These are phyloP conservation scores for Deuterostichococcus epilithicus DNA, from an alignment of 139 green algal genomes.

Conservation along the genomic window DNA sequence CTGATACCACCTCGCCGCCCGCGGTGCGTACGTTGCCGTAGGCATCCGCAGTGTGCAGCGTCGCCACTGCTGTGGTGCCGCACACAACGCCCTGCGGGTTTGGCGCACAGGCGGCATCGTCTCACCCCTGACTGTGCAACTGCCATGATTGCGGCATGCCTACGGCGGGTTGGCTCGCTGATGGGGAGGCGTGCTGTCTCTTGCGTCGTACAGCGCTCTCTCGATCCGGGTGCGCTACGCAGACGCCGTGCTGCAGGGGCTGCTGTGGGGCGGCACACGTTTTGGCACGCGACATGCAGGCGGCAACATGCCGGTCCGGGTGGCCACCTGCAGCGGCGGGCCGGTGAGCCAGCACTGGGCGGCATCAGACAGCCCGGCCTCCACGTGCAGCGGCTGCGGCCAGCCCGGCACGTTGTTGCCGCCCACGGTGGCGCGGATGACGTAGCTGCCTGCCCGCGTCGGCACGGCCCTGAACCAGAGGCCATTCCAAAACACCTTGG, in stretches of 20 bases:
- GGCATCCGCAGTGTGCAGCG: constrained; percentile 13
- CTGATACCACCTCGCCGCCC: constrained; percentile 4
- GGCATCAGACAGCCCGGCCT: not conserved
- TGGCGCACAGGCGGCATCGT: too few species aligned
- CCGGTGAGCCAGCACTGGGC: not conserved
- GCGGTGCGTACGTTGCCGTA: constrained; percentile 4
- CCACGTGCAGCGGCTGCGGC: constrained; percentile 14
- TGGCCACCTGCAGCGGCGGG: not conserved
- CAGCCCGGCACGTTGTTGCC: constrained; percentile 3
- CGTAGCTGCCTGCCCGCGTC: constrained; percentile 1
- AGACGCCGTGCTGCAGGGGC: too few species aligned
- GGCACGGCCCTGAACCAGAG: not conserved
- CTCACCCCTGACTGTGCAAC: too few species aligned
- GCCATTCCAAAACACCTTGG: not conserved
- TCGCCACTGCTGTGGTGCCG: not conserved
- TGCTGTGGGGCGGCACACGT: too few species aligned
- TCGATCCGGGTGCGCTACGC: too few species aligned
- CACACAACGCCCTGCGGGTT: not conserved
- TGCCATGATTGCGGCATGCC: too few species aligned
- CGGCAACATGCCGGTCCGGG: too few species aligned
- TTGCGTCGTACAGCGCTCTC: too few species aligned
- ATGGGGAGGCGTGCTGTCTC: too few species aligned
- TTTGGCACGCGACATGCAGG: too few species aligned
- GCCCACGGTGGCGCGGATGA: not conserved
- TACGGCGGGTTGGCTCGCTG: too few species aligned